These are phyloP conservation scores for Aurinia saxatilis DNA, from an alignment of 345 rosid genomes.

Conservation along the genomic window DNA sequence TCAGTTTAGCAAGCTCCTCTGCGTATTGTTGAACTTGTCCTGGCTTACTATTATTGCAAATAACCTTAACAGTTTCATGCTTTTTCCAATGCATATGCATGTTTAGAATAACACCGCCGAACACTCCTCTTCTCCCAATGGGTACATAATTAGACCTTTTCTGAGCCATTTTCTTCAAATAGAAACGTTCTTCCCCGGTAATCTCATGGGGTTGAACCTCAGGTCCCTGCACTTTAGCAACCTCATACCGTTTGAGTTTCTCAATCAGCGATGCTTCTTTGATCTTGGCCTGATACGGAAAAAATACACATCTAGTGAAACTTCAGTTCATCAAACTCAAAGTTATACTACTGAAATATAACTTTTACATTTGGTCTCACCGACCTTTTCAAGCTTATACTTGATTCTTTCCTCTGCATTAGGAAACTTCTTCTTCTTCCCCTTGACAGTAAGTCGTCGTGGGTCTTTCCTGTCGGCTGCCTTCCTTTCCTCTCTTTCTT, in stretches of 20 bases:
- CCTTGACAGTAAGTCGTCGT: conserved; percentile 52
- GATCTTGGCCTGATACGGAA: conserved; percentile 51
- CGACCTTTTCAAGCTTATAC: conserved; percentile 75
- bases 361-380: background rate
- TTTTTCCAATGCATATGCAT: conserved; percentile 97
- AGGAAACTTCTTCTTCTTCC: conserved; percentile 62
- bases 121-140: conserved; percentile 80
- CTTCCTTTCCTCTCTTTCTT: conserved; percentile 69
- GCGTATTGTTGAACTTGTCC: conserved; percentile 62
- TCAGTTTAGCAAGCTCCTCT: conserved; percentile 69
- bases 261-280: conserved; percentile 78
- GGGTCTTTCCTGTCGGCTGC: conserved; percentile 87
- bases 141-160: conserved; percentile 81
- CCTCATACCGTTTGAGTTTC: conserved; percentile 79
- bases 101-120: conserved; percentile 89
- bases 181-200: conserved; percentile 82
- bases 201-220: conserved; percentile 62
- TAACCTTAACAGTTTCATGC: conserved; percentile 90
- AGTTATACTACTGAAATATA: background rate
- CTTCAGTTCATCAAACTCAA: background rate
- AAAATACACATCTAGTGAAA: background rate
- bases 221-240: conserved; percentile 77
- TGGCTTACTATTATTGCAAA: conserved; percentile 76
- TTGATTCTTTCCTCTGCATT: conserved; percentile 72
- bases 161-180: conserved; percentile 79